A percentile compares a stretch with the other conserved stretches of the same genome.
Conservation (phyloP, 1,284 basidiomycete genomes). For the Cryptococcus amylolentus region DNA sequence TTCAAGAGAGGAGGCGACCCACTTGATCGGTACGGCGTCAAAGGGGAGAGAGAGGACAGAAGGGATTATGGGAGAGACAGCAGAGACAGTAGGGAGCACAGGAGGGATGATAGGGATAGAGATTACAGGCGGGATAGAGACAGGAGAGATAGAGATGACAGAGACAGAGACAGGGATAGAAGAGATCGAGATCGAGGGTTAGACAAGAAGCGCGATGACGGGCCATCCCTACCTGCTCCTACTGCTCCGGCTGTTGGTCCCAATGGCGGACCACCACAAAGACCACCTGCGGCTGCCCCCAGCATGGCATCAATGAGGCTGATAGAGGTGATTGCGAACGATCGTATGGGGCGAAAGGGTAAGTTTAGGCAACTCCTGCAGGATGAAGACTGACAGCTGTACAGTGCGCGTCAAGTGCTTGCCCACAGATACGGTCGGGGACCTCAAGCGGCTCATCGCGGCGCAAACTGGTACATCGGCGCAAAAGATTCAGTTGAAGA, state of each 20-base stretch:
- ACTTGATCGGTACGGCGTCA: constrained; percentile 34
- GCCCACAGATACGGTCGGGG: constrained; percentile 92
- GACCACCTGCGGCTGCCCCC: neutral
- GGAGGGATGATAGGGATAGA: constrained; percentile 11
- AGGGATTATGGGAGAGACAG: constrained; percentile 3
- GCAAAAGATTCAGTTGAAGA: constrained; percentile 89
- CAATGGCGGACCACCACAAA: constrained; percentile 3
- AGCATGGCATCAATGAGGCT: constrained; percentile 19
- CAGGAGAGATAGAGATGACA: constrained; percentile 11
- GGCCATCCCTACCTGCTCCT: constrained; percentile 7
- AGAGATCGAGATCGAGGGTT: constrained; percentile 12
- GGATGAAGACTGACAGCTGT: constrained; percentile 6
- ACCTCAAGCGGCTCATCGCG: constrained; percentile 93
- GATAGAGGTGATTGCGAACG: constrained; percentile 89
- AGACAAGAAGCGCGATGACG: constrained; percentile 14
- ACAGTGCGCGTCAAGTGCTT: constrained; percentile 88
- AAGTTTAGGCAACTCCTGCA: constrained; percentile 12
- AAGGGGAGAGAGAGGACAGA: constrained; percentile 11
- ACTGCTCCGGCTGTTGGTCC: constrained; percentile 9
- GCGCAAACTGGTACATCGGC: constrained; percentile 89
- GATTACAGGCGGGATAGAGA: constrained; percentile 11
- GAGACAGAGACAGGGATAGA: constrained; percentile 11
- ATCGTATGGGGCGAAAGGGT: constrained; percentile 96
- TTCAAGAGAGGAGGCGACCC: constrained; percentile 35
- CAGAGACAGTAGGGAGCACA: constrained; percentile 12